Evolutionary conservation across 2,329 filamentous ascomycete species (phyloP), one percentile per base, ranked within the genome.

Genomic region (Monilinia polystroma): DNA sequence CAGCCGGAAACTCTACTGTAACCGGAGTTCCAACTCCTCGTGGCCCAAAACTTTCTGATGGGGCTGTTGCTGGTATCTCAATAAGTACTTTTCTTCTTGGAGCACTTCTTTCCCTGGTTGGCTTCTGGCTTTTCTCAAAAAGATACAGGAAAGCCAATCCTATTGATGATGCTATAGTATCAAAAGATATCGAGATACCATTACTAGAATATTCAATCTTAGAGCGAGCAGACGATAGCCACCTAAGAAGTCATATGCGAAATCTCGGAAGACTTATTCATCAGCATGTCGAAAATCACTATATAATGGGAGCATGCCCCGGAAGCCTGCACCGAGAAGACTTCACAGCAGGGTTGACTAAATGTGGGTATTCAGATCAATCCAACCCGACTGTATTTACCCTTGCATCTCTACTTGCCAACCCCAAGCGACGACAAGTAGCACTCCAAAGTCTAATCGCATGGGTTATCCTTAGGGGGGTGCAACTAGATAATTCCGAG

Each of bases 201-300:
- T 45, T 60, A 41, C 35, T 62, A 10, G 70, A 72, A n/a, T 75
- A 78, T 47, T 79, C 79, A 49, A 73, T 80, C 5, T 73, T 79
- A 11, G 75, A 78, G 14, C 68, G 76, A 3, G 76, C 71, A 0
- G 75, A 79, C 0, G 79, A 81, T 66, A 72, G 74, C 20, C 74
- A 78, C 3, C 75, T 81, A 8, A 67, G 69, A 3, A 56, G 68
- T 3, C 78, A 80, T 58, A 67, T 81, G 4, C 69, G 73, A 4
- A 72, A 77, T 0, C 64, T 81, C 2, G 73, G 72, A 1, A 71
- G 76, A 11, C 75, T 80, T 4, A 75, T 81, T 14, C 73, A 76
- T 41, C 75, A 78, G 49, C 80, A 82, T 67, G 77, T 80, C 53
- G 76, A 80, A 64, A 77, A 73, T 63, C 71, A 80, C 59, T 81